Evolutionary conservation across 2,329 filamentous ascomycete genomes (phyloP).

Genomic region (Trichoderma atroviride): DNA sequence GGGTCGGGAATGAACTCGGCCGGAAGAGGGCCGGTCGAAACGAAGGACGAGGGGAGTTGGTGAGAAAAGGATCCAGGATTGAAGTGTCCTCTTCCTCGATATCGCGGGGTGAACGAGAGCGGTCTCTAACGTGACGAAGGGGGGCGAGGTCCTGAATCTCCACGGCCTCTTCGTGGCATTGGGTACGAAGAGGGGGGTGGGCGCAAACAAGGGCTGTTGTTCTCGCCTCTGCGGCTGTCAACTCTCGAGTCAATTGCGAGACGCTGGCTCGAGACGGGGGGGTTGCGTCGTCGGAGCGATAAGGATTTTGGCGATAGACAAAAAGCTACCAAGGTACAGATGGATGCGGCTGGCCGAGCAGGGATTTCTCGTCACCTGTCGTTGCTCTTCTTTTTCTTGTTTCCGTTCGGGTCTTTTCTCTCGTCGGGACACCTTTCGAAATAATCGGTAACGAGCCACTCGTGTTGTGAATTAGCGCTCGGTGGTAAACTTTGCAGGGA

Average conservation of each 20-base stretch:
- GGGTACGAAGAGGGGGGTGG: constrained; percentile 19
- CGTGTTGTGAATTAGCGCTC: neutral
- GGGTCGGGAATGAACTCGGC: neutral
- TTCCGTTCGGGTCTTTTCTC: neutral
- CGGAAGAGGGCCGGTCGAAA: neutral
- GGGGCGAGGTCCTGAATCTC: constrained; percentile 27
- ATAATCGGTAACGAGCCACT: constrained; percentile 9
- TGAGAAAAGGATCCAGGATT: neutral
- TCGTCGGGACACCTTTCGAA: neutral
- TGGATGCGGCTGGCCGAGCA: neutral
- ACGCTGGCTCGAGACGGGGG: neutral
- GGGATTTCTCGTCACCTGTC: constrained; percentile 2
- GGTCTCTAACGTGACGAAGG: constrained; percentile 38
- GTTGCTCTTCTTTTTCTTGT: neutral
- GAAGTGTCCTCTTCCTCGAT: neutral
- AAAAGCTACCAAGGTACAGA: neutral
- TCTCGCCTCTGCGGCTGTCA: neutral
- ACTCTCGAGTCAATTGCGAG: neutral
- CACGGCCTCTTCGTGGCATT: constrained; percentile 31
- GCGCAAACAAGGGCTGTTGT: constrained; percentile 1
- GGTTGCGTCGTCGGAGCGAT: neutral
- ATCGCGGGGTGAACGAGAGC: constrained; percentile 6
- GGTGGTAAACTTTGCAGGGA: neutral
- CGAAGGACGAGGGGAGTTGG: neutral
- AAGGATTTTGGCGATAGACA: neutral